Base-by-base conservation (phyloP, 2,329 filamentous ascomycete species). In the Colletotrichum limetticola region DNA sequence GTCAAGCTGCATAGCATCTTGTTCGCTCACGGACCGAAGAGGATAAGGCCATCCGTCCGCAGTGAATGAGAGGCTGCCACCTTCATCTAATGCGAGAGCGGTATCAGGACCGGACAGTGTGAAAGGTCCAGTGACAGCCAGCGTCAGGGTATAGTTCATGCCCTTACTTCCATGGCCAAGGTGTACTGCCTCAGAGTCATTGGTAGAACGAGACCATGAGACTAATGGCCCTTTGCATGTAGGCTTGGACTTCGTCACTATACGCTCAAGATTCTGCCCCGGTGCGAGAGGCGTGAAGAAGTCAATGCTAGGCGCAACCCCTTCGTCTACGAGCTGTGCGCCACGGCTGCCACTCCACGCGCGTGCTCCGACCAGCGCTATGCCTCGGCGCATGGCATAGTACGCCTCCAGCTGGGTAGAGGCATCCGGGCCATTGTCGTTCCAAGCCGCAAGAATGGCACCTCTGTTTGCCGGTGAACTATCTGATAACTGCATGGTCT, bases 351-450 rank as follows among this genome's bases (percentile, higher is more conserved):
- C 85, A 22, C 80, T 78, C 86, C 86, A 87, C 1, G 84, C 14
- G 83, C 83, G 58, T 9, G 69, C 49, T 0, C 80, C 85, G 2
- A 85, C 81, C 0, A 85, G 81, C 0, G 85, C 84, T 8, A 87
- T 84, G 3, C 84, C 84, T 1, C 84, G 78, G 0, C 84, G 82
- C 78, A 86, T 83, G 2, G 85, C 82, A 69, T 87, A 86, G 75
- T 84, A 87, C 3, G 83, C 84, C 72, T 87, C 85, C 0, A 86
- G 78, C 76, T 87, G 84, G 1, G 85, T 86, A 3, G 84, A 85
- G 0, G 85, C 85, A 73, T 86, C 85, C 0, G 85, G 82, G 0
- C 86, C 86, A 60, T 85, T 86, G 67, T 87, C 86, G 61, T 85
- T 87, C 86, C 85, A 87, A 1, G 84, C 84, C 0, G 85, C 85